Conservation (phyloP, 371 early-diverging fungal species). For the Rhizopus microsporus region DNA sequence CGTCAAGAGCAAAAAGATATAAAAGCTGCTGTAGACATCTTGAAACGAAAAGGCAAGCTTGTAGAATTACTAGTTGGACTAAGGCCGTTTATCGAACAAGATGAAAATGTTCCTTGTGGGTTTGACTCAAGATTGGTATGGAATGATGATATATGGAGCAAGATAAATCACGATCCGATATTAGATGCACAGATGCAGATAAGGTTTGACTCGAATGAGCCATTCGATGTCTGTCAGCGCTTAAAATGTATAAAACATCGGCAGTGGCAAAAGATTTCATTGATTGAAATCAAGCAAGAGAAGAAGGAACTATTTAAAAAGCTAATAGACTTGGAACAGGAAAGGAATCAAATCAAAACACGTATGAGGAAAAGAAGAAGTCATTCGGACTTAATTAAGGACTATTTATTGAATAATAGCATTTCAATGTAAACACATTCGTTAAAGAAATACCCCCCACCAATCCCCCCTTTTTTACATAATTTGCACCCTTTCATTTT, state of each 20-base stretch:
- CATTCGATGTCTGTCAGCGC: constrained; percentile 10
- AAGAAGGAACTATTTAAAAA: constrained; percentile 15
- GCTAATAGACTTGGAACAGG: constrained; percentile 10
- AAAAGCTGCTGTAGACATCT: constrained; percentile 3
- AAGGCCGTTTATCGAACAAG: constrained; percentile 18
- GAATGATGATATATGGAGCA: constrained; percentile 31
- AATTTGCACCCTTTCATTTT: neutral
- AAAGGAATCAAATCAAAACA: constrained; percentile 17
- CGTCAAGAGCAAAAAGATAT: constrained; percentile 14
- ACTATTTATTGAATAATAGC: constrained; percentile 4
- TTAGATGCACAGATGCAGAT: neutral
- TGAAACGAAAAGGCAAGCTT: neutral
- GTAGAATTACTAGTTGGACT: constrained; percentile 21
- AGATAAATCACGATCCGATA: neutral
- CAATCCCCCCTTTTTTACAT: neutral
- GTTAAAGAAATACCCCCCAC: constrained; percentile 6
- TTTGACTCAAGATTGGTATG: constrained; percentile 49
- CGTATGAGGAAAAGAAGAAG: constrained; percentile 24
- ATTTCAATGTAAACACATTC: constrained; percentile 5
- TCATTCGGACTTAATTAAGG: constrained; percentile 8
- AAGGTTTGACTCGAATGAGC: constrained; percentile 13
- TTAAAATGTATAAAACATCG: constrained; percentile 33
- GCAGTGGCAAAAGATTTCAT: constrained; percentile 42
- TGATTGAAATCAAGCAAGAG: constrained; percentile 41
- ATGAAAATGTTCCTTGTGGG: constrained; percentile 38